Conservation (phyloP, 768 basidiomycete genomes). For the Lactifluus subvellereus region DNA sequence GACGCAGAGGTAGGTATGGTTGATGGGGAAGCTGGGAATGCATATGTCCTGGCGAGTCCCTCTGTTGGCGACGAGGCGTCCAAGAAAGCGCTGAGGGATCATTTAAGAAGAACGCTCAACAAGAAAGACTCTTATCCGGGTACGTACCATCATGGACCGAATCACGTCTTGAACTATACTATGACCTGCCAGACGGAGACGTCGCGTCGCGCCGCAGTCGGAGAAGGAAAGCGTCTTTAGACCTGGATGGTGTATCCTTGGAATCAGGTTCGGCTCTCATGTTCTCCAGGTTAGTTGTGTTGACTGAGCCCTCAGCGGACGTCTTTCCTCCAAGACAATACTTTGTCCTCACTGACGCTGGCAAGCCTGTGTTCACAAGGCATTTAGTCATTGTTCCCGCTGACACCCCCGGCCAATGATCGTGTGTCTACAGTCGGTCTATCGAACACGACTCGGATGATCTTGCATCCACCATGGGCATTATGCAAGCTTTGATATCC, state of each 20-base stretch:
- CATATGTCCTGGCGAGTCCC: conserved; percentile 40
- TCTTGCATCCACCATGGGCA: conserved; percentile 75
- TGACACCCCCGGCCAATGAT: conserved; percentile 1
- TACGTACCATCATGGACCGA: conserved; percentile 26
- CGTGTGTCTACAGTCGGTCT: conserved; percentile 38
- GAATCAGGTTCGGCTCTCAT: conserved; percentile 5
- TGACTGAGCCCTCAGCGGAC: conserved; percentile 20
- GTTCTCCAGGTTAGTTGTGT: not conserved
- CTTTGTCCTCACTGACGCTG: conserved; percentile 90
- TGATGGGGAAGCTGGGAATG: conserved; percentile 49
- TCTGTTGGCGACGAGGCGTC: conserved; percentile 47
- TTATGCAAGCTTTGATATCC: conserved; percentile 93
- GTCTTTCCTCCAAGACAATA: conserved; percentile 62
- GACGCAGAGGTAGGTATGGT: conserved; percentile 55
- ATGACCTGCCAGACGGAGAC: conserved; percentile 7
- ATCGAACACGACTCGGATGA: conserved; percentile 54
- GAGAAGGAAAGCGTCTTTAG: conserved; percentile 15
- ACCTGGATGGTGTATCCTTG: conserved; percentile 22
- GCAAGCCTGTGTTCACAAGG: conserved; percentile 96
- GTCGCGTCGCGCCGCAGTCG: conserved; percentile 21
- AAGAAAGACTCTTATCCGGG: conserved; percentile 47
- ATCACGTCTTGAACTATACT: not conserved
- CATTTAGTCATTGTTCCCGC: conserved; percentile 30
- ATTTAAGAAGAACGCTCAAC: conserved; percentile 61
- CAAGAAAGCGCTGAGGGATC: conserved; percentile 62